Evolutionary conservation across 1,284 basidiomycete genomes (phyloP).

Genomic region (Mycosarcoma maydis): DNA sequence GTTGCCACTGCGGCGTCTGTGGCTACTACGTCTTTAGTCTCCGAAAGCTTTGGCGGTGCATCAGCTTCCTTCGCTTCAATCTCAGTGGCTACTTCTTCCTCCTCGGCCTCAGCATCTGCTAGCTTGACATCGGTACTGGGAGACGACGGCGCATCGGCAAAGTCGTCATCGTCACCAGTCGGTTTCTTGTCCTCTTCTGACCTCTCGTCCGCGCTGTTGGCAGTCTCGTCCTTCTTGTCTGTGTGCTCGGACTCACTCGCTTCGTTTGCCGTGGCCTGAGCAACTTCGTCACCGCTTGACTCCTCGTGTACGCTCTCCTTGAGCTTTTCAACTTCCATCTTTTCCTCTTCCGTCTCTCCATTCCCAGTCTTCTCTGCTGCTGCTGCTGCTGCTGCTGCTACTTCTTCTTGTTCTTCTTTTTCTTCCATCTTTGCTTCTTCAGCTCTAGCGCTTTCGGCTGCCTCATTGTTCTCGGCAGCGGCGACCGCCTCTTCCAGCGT

Average conservation of each 20-base stretch:
- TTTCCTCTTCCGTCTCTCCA: constrained; percentile 4
- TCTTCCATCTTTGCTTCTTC: constrained; percentile 2
- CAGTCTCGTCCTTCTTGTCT: constrained; percentile 8
- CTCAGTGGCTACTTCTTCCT: neutral
- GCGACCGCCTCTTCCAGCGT: constrained; percentile 35
- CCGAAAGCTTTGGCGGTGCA: neutral
- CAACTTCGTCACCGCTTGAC: neutral
- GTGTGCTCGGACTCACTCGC: neutral
- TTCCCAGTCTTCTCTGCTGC: constrained; percentile 11
- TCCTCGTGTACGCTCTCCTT: constrained; percentile 33
- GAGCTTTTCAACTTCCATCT: constrained; percentile 37
- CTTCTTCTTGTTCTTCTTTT: constrained; percentile 1
- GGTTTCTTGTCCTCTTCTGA: constrained; percentile 16
- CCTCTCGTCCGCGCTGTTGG: neutral
- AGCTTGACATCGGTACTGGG: constrained; percentile 19
- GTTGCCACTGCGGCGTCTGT: neutral
- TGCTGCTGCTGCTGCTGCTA: neutral
- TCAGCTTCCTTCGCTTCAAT: constrained; percentile 4
- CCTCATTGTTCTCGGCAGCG: constrained; percentile 17
- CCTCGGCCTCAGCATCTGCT: neutral
- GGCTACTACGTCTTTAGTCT: neutral
- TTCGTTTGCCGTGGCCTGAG: neutral
- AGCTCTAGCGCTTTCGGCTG: neutral
- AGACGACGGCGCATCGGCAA: constrained; percentile 40
- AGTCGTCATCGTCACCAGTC: constrained; percentile 30